These are phyloP conservation scores for Arachis hypogaea DNA, from an alignment of 306 rosid species.

Conservation along the genomic window DNA sequence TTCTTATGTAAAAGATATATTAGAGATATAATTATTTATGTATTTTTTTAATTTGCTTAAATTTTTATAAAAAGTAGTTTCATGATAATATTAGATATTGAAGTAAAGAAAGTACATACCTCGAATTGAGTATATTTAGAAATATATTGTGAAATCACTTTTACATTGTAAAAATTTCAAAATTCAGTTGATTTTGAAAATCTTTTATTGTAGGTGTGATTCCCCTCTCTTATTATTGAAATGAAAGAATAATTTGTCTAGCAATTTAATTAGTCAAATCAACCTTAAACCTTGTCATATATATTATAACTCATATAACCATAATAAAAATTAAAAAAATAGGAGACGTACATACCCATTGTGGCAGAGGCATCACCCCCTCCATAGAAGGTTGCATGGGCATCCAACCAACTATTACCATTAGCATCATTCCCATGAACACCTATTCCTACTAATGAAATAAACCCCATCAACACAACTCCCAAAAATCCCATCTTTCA, in stretches of 20 bases:
- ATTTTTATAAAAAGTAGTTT: too few relatives aligned
- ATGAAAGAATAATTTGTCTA: background rate
- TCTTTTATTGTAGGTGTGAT: too few relatives aligned
- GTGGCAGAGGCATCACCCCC: constrained; percentile 88
- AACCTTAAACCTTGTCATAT: background rate
- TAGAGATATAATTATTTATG: too few relatives aligned
- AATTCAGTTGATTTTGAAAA: background rate
- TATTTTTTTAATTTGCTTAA: too few relatives aligned
- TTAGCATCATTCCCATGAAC: constrained; percentile 34
- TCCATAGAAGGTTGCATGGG: constrained; percentile 84
- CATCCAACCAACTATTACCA: constrained; percentile 54
- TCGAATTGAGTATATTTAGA: background rate
- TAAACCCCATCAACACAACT: constrained; percentile 49
- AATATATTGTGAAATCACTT: too few relatives aligned
- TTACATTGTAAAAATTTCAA: too few relatives aligned
- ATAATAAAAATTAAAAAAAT: too few relatives aligned
- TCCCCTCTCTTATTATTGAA: background rate
- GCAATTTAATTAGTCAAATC: background rate
- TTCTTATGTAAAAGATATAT: too few relatives aligned
- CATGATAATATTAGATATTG: background rate
- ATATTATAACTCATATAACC: constrained; percentile 3
- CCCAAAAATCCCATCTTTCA: constrained; percentile 50
- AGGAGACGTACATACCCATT: constrained; percentile 53
- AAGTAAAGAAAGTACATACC: background rate
- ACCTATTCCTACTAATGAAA: constrained; percentile 30